Evolutionary conservation across 192 early-diverging fungal genomes (phyloP), one percentile per base, ranked within the genome.

Genomic region (Coemansia sp.): DNA sequence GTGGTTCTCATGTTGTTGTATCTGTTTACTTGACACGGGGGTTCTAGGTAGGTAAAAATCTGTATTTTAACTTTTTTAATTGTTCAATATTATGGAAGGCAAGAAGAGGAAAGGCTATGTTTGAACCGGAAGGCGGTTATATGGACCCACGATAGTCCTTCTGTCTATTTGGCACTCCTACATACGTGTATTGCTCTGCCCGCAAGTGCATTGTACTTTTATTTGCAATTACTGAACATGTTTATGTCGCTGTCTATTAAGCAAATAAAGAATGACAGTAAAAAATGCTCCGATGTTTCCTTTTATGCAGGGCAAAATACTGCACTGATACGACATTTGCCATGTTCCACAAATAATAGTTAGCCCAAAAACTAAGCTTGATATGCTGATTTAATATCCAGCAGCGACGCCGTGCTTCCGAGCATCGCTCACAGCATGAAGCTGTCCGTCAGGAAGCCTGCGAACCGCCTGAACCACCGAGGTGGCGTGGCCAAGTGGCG

Each of bases 391-490:
- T 15, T 71, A 67, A 45, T 74, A 89, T 1, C 88, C 88, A 34
- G 88, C 87, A 26, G 89, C 89, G 46, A 88, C 20, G 41, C 89
- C 89, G 61, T 86, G 78, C 76, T 90, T 90, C 38, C 88, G 77
- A 12, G 78, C 85, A 68, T 90, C 89, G 67, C 87, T 88, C 24
- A 88, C 89, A 6, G 88, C 89, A 68, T 76, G 69, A 6, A 89
- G 51, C 11, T 79, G 48, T 21, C 81, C 83, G 62, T 88, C 72
- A 9, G 69, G 20, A 4, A 71, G 69, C 11, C 73, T 74, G 44
- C 77, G 75, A 30, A 88, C 84, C 30, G 82, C 87, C 68, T 89
- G 87, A 12, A 89, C 87, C 39, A 84, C 79, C 6, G 87, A 87
- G 71, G 71, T 78, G 30, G 44, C 49, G 62, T 73, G 48, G 51